phyloP scores from a whole-genome alignment of 352 stramenopile species.

The Phytophthora syringae region DNA sequence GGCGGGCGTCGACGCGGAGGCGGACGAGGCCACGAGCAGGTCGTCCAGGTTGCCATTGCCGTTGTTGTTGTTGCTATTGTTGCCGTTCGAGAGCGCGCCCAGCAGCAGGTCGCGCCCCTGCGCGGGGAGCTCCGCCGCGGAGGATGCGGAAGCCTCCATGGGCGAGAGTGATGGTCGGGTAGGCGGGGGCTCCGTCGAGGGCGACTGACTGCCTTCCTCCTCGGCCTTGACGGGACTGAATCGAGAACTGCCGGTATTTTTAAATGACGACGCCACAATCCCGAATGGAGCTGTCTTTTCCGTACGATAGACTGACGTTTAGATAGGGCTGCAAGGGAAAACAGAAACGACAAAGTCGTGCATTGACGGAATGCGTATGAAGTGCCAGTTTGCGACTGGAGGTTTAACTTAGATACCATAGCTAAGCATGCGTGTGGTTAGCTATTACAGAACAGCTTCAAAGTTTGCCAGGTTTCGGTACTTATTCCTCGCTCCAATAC shows the following conservation, averaged over 20 bases:
- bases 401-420: no score
- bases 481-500: no score
- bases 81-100: constrained; percentile 36
- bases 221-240: constrained; percentile 38
- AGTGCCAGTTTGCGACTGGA: no score
- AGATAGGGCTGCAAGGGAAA: not conserved
- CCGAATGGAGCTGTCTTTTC: constrained; percentile 13
- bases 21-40: constrained; percentile 42
- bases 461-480: no score
- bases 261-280: constrained; percentile 40
- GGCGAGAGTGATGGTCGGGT: constrained; percentile 26
- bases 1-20: constrained; percentile 45
- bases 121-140: constrained; percentile 34
- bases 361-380: no score
- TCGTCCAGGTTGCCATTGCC: constrained; percentile 35
- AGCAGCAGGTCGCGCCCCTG: constrained; percentile 58
- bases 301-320: not conserved
- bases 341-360: constrained; percentile 1
- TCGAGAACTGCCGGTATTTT: constrained; percentile 24
- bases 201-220: constrained; percentile 9
- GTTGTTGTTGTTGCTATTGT: constrained; percentile 6
- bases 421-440: no score
- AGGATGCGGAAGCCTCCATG: constrained; percentile 25
- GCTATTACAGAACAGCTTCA: no score
- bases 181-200: not conserved